A percentile compares a stretch with the other conserved stretches of the same genome.
phyloP scores from a whole-genome alignment of 1,284 basidiomycete genomes.

The Trichosporon sp. region DNA sequence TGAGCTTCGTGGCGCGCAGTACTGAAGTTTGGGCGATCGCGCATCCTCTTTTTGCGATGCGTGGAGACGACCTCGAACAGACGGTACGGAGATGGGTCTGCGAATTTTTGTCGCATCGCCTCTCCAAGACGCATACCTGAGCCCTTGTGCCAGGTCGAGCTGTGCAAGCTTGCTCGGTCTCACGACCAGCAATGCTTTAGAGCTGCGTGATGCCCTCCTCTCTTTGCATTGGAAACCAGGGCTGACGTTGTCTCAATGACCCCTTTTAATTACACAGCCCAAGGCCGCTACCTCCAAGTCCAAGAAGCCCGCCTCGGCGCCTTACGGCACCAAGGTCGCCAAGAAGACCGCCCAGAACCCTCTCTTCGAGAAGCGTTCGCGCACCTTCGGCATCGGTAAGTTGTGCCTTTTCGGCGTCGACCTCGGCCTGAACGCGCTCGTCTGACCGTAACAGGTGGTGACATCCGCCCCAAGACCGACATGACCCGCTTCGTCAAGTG shows the following conservation, averaged over 20 bases:
- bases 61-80: background rate
- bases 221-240: constrained; percentile 12
- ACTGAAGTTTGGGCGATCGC: background rate
- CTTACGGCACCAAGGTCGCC: constrained; percentile 61
- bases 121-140: background rate
- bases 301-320: constrained; percentile 48
- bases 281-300: constrained; percentile 49
- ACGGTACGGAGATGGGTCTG: background rate
- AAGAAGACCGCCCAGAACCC: constrained; percentile 86
- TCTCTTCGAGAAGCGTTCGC: constrained; percentile 83
- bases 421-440: background rate
- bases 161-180: constrained; percentile 10
- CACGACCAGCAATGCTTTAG: constrained; percentile 15
- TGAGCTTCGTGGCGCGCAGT: background rate
- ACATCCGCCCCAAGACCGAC: constrained; percentile 85
- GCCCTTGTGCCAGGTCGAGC: constrained; percentile 7
- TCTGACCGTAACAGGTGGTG: constrained; percentile 62
- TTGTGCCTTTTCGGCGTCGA: background rate
- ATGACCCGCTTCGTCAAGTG: constrained; percentile 98
- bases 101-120: background rate
- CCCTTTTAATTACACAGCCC: constrained; percentile 37
- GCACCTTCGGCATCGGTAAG: constrained; percentile 93
- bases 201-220: constrained; percentile 34
- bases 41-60: background rate
- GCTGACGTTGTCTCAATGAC: constrained; percentile 48